phyloP scores from a whole-genome alignment of 441 rosid species.

The Syzygium syzygioides region DNA sequence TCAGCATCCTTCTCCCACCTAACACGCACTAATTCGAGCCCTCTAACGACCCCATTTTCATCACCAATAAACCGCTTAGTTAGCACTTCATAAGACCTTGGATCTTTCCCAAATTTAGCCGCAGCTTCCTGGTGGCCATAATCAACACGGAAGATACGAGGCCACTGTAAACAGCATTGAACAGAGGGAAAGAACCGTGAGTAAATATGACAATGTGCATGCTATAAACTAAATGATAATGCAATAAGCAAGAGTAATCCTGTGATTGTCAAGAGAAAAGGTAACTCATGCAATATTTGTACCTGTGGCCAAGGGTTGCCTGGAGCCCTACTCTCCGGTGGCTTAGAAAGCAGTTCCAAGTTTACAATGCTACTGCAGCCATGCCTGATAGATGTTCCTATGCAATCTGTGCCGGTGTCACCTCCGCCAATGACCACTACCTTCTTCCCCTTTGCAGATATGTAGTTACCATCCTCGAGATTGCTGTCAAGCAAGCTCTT shows the following conservation, averaged over 20 bases:
- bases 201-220: neutral
- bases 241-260: neutral
- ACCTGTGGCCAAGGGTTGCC: constrained; percentile 99
- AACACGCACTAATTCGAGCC: constrained; percentile 75
- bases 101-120: constrained; percentile 87
- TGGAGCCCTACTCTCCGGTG: constrained; percentile 82
- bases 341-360: constrained; percentile 94
- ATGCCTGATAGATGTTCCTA: constrained; percentile 98
- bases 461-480: constrained; percentile 77
- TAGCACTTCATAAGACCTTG: constrained; percentile 87
- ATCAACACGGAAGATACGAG: constrained; percentile 88
- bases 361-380: constrained; percentile 80
- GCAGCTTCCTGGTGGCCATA: constrained; percentile 99
- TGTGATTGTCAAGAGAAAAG: neutral
- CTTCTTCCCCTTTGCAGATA: constrained; percentile 92
- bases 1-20: constrained; percentile 90
- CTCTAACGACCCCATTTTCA: constrained; percentile 76
- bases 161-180: constrained; percentile 66
- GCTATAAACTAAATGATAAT: neutral
- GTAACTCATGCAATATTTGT: neutral
- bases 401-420: constrained; percentile 99
- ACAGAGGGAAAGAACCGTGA: neutral
- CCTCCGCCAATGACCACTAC: constrained; percentile 99
- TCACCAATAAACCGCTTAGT: constrained; percentile 95
- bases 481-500: constrained; percentile 96